Base-by-base conservation (phyloP, 2,329 filamentous ascomycete species). In the Hirsutella minnesotensis region DNA sequence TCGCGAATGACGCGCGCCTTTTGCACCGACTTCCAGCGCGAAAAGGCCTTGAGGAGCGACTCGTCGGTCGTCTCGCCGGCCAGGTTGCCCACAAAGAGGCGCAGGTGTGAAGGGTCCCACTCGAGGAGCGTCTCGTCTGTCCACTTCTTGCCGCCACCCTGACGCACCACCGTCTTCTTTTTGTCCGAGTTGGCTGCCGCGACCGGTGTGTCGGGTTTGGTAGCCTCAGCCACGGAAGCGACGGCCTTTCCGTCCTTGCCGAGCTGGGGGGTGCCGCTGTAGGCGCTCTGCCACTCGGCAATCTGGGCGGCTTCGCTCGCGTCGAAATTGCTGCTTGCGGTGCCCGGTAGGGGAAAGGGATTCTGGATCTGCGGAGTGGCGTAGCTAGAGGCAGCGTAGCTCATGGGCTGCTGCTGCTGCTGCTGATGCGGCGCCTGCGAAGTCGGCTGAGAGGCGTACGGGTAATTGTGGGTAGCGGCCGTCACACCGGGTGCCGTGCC, bases 11-110 rank as follows among this genome's bases (percentile, higher is more conserved):
- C 92, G 40, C 89, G 83, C 16, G 90, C 88, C 63, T 95, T 96
- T 52, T 90, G 83, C 20, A 96, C 79, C 1, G 87, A 94, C 16
- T 78, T 72, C 72, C 94, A 98, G 46, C 83, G 80, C 18, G 86
- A 73, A 55, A 98, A 98, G 2, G 92, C 92, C 65, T 98, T 98
- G 55, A 92, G 73, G 10, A 98, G 73, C 1, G 86, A 92, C 44
- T 98, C 92, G 62, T 98, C 92, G 1, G 92, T 98, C 24, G 94
- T 92, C 68, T 98, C 92, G 52, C 92, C 92, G 34, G 92, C 92
- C 41, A 98, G 75, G 61, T 98, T 98, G 50, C 92, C 92, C 15
- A 96, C 88, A 62, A 96, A 96, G 36, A 98, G 78, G 30, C 92
- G 86, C 56, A 95, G 85, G 60, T 98, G 92, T 22, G 84, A 77